Percentiles rank a stretch among this genome's conserved stretches.
Evolutionary conservation across 2,329 filamentous ascomycete genomes (phyloP).

Genomic region (Epichloe typhina): DNA sequence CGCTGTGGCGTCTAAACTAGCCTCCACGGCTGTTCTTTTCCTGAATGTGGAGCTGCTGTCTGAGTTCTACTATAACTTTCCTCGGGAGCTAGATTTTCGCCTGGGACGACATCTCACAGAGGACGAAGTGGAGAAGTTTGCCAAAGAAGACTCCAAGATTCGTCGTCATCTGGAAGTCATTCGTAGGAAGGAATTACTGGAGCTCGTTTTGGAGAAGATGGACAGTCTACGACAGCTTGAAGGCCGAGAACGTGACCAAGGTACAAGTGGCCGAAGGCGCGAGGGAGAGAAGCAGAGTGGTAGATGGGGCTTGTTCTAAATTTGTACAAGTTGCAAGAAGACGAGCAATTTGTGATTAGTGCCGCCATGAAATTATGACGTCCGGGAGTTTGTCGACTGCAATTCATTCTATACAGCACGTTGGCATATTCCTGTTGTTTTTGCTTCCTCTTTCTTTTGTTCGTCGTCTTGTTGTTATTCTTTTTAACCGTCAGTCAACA

Average conservation of each 20-base stretch:
- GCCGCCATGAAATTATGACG: neutral
- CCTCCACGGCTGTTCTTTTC: slow-evolving; percentile 89
- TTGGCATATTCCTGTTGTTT: neutral
- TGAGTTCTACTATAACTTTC: slow-evolving; percentile 97
- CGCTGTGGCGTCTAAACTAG: slow-evolving; percentile 87
- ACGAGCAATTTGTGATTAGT: neutral
- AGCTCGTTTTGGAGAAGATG: slow-evolving; percentile 92
- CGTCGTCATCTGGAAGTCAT: slow-evolving; percentile 84
- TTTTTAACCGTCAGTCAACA: neutral
- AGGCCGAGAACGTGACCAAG: slow-evolving; percentile 49
- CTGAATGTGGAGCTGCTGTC: slow-evolving; percentile 92
- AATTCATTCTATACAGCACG: neutral
- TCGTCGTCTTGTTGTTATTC: neutral
- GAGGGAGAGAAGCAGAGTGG: slow-evolving; percentile 27
- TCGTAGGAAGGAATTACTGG: slow-evolving; percentile 77
- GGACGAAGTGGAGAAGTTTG: slow-evolving; percentile 77
- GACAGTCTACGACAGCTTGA: slow-evolving; percentile 79
- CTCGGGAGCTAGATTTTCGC: slow-evolving; percentile 69
- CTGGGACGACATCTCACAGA: slow-evolving; percentile 70
- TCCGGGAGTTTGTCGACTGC: neutral
- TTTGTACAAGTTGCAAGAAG: neutral
- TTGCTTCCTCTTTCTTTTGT: neutral
- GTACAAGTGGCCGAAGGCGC: slow-evolving; percentile 9
- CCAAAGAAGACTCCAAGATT: slow-evolving; percentile 85
- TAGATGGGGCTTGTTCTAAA: slow-evolving; percentile 37